Conservation (phyloP, 176 grass and related monocot genomes). For the Guadua angustifolia region DNA sequence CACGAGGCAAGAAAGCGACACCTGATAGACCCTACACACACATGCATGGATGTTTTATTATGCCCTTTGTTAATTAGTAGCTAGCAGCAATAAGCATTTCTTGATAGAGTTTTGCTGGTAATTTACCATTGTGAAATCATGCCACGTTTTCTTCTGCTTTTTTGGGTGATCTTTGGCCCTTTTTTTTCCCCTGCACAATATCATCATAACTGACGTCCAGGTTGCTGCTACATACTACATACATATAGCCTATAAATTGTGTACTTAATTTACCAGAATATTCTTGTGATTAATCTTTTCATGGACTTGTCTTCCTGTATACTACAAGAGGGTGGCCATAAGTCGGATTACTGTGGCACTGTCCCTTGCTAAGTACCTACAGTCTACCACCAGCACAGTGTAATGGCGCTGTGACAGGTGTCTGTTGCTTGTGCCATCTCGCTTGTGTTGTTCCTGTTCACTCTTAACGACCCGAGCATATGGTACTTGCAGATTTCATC, state of each 20-base stretch:
- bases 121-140: constrained; percentile 18
- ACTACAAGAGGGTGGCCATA: background rate
- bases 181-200: background rate
- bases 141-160: background rate
- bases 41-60: background rate
- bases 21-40: background rate
- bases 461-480: background rate
- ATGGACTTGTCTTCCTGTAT: background rate
- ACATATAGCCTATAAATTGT: background rate
- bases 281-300: constrained; percentile 6
- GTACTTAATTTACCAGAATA: constrained; percentile 37
- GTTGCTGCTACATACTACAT: background rate
- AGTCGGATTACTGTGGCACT: constrained; percentile 10
- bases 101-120: constrained; percentile 34
- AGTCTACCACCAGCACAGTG: background rate
- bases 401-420: background rate
- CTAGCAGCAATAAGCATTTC: constrained; percentile 45
- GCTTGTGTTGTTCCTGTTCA: background rate
- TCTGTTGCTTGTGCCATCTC: background rate
- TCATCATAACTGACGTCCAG: constrained; percentile 1
- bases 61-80: constrained; percentile 2
- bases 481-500: background rate
- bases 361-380: constrained; percentile 5
- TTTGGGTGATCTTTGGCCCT: background rate
- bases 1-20: constrained; percentile 40